Base-by-base conservation (phyloP, 2,329 filamentous ascomycete species). In the Podosphaera fusca region DNA sequence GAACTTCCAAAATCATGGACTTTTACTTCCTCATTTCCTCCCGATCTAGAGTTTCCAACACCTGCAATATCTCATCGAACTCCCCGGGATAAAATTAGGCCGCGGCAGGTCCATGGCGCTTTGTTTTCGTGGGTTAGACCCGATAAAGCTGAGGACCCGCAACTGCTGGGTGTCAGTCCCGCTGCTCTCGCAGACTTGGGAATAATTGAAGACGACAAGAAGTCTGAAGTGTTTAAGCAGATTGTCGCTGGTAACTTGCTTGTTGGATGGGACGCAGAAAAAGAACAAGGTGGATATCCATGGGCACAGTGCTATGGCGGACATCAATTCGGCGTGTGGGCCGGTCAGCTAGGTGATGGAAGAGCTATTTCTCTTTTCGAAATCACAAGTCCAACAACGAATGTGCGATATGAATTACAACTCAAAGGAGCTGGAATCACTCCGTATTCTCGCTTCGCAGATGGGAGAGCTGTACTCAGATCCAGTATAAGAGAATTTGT, bases 261-360 rank as follows among this genome's bases (percentile, higher is more conserved):
- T 12, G 79, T 85, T 57, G 90, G 88, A 55, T 85, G 84, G 79
- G 78, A 87, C 61, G 78, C 84, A 58, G 76, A 80, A 58, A 75
- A 74, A 61, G 67, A 72, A 31, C 72, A 80, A 58, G 84, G 85
- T 29, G 81, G 92, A 49, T 98, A 98, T 68, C 90, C 92, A 0
- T 98, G 92, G 92, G 89, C 92, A 36, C 92, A 98, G 71, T 96
- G 92, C 71, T 98, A 98, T 68, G 92, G 92, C 58, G 90, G 90
- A 58, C 80, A 77, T 65, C 76, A 81, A 66, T 81, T 82, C 67
- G 92, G 92, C 4, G 81, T 85, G 62, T 98, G 90, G 90, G 92
- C 92, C 2, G 89, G 92, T 4, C 92, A 98, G 69, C 79, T 98
- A 0, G 92, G 92, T 47, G 92, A 98, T 67, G 92, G 92, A 42